Evolutionary conservation across 1,284 basidiomycete species (phyloP), one percentile per base, ranked within the genome.

Genomic region (Boletus semigastroideus): DNA sequence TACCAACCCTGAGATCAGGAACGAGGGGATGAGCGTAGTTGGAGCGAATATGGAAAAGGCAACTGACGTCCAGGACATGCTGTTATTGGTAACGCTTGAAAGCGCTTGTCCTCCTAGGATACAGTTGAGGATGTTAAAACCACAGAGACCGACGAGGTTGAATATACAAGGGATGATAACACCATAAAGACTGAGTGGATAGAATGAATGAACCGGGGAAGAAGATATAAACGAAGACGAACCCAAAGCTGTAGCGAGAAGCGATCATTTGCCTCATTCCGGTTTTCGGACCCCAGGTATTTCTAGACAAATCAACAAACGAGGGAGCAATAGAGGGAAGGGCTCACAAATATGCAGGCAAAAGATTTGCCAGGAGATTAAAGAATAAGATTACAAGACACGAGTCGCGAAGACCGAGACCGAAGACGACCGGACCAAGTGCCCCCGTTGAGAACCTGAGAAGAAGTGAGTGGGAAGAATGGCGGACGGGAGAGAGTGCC

Each of bases 221-320:
- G 16, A 33, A 33, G 9, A 4, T 4, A 6, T 12, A 33, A 16
- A 33, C 28, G 28, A 34, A 6, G 17, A 67, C 79, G 36, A 40
- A 87, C 82, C 90, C 91, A 64, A 92, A 91, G 34, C 82, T 85
- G 68, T 86, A 90, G 22, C 88, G 75, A 7, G 92, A 84, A 53
- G 85, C 81, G 19, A 91, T 83, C 88, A 94, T 92, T 61, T 94
- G 92, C n/a, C 92, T 79, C 73, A 94, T 80, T 10, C 92, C 93
- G 0, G 89, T 75, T 66, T 84, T 86, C 0, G 91, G 87, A n/a
- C 93, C 92, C 82, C 90, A 93, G 37, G 87, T 91, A 13, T 85
- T 78, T 47, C 88, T 91, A 48, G 6, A 42, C 45, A 33, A 31
- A 44, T 50, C 6, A 17, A 42, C 27, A 42, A n/a, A 8, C 31